A percentile compares a stretch with the other conserved stretches of the same genome.
phyloP scores from a whole-genome alignment of 805 yeast genomes.

The Sugiyamaella marilandica region DNA sequence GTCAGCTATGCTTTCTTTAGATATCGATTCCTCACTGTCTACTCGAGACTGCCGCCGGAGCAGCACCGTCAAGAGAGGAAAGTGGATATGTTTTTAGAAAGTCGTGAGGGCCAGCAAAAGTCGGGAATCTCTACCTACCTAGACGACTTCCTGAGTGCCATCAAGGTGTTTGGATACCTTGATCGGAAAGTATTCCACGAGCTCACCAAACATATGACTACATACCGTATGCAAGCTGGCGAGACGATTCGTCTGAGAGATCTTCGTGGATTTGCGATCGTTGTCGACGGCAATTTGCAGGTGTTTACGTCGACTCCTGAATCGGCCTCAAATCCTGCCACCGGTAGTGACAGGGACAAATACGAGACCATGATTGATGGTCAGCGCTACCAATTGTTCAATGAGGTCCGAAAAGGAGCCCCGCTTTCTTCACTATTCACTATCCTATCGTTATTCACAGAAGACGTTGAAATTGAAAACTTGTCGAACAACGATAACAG shows the following conservation, averaged over 20 bases:
- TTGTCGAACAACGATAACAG: not conserved
- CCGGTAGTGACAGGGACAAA: not conserved
- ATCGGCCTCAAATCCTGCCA: not conserved
- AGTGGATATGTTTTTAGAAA: slow-evolving; percentile 44
- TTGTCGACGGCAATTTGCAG: slow-evolving; percentile 85
- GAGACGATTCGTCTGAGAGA: slow-evolving; percentile 73
- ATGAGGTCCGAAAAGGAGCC: slow-evolving; percentile 76
- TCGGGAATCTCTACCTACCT: slow-evolving; percentile 59
- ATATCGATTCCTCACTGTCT: slow-evolving; percentile 58
- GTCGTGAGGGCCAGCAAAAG: slow-evolving; percentile 35
- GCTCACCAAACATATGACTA: slow-evolving; percentile 84
- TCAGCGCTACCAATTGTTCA: slow-evolving; percentile 65
- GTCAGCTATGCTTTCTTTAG: slow-evolving; percentile 48
- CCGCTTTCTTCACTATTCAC: slow-evolving; percentile 81
- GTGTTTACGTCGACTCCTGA: slow-evolving; percentile 55
- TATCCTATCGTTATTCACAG: slow-evolving; percentile 69
- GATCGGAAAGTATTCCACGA: slow-evolving; percentile 91
- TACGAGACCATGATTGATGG: slow-evolving; percentile 36
- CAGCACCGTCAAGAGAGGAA: slow-evolving; percentile 41
- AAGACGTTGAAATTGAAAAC: slow-evolving; percentile 31
- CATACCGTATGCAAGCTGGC: slow-evolving; percentile 72
- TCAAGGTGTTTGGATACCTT: slow-evolving; percentile 88
- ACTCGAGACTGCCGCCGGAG: slow-evolving; percentile 52
- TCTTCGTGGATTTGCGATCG: slow-evolving; percentile 80
- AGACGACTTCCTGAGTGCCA: slow-evolving; percentile 85